A percentile compares a stretch with the other conserved stretches of the same genome.
These are phyloP conservation scores for Candida maesae DNA, from an alignment of 805 yeast species.

Conservation along the genomic window DNA sequence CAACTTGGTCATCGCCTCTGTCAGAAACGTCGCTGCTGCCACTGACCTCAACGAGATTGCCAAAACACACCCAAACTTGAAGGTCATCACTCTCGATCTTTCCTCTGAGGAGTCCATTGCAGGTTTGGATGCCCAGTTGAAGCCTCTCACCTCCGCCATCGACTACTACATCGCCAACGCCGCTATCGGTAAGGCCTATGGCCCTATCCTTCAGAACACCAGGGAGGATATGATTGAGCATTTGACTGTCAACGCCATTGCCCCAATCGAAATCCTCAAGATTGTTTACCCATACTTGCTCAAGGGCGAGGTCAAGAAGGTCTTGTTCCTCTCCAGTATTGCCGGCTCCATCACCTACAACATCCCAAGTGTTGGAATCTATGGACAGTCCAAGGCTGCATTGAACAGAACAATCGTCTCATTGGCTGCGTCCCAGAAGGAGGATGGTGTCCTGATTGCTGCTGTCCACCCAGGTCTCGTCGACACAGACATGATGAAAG, in stretches of 20 bases:
- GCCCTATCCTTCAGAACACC: background rate
- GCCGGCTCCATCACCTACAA: constrained; percentile 25
- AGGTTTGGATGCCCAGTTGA: constrained; percentile 7
- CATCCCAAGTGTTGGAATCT: constrained; percentile 31
- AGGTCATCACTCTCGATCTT: constrained; percentile 9
- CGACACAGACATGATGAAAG: constrained; percentile 24
- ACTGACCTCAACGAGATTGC: constrained; percentile 2
- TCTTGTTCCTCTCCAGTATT: constrained; percentile 27
- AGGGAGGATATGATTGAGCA: constrained; percentile 3
- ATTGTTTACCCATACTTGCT: constrained; percentile 15
- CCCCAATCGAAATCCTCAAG: constrained; percentile 5
- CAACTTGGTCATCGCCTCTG: constrained; percentile 4
- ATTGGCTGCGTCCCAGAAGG: constrained; percentile 25
- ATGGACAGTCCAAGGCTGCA: background rate
- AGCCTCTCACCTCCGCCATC: constrained; percentile 8
- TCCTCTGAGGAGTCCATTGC: constrained; percentile 4
- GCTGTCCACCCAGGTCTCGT: constrained; percentile 38
- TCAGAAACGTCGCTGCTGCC: constrained; percentile 1
- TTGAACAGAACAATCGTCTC: constrained; percentile 13
- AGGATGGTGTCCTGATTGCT: constrained; percentile 27
- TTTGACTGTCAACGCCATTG: constrained; percentile 5
- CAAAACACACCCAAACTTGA: background rate
- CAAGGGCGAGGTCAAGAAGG: constrained; percentile 17
- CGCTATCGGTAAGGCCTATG: constrained; percentile 1
- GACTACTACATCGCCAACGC: constrained; percentile 14